Percentiles rank a stretch among this genome's conserved stretches.
Evolutionary conservation across 306 rosid species (phyloP).

Genomic region (Cyamopsis tetragonoloba): DNA sequence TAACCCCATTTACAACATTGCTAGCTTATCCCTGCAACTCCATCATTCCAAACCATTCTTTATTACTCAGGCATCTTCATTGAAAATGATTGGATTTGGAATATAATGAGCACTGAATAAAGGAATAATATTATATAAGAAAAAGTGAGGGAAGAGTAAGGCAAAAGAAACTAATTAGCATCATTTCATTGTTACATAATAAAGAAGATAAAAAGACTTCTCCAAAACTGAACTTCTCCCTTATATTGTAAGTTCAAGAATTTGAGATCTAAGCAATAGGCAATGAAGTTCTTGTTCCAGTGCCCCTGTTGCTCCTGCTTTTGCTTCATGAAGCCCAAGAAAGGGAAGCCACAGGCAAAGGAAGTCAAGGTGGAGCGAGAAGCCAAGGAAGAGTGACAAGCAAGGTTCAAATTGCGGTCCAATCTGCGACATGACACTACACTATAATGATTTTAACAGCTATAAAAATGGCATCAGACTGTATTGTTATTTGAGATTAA

Average conservation of each 20-base stretch:
- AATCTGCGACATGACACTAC: too few species aligned
- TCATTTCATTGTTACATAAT: not conserved
- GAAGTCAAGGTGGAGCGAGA: conserved; percentile 23
- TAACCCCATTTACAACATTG: not conserved
- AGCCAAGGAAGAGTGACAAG: conserved; percentile 38
- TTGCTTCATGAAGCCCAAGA: conserved; percentile 43
- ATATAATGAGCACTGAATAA: conserved; percentile 20
- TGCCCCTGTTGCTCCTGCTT: conserved; percentile 35
- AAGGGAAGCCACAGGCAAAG: conserved; percentile 36
- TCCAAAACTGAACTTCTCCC: not conserved
- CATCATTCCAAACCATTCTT: conserved; percentile 26
- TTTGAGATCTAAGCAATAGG: conserved; percentile 16
- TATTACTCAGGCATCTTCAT: conserved; percentile 18
- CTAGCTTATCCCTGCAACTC: not conserved
- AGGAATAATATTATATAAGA: not conserved
- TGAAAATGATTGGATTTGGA: conserved; percentile 45
- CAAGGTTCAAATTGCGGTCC: too few species aligned
- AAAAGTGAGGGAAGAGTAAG: not conserved
- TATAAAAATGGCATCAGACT: too few species aligned
- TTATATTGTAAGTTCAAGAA: not conserved
- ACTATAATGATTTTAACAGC: too few species aligned
- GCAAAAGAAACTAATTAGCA: not conserved
- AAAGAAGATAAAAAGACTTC: not conserved
- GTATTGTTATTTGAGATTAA: too few species aligned
- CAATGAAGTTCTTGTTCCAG: conserved; percentile 38